Conservation (phyloP, 495 filamentous ascomycete species). For the Acidiella bohemica region DNA sequence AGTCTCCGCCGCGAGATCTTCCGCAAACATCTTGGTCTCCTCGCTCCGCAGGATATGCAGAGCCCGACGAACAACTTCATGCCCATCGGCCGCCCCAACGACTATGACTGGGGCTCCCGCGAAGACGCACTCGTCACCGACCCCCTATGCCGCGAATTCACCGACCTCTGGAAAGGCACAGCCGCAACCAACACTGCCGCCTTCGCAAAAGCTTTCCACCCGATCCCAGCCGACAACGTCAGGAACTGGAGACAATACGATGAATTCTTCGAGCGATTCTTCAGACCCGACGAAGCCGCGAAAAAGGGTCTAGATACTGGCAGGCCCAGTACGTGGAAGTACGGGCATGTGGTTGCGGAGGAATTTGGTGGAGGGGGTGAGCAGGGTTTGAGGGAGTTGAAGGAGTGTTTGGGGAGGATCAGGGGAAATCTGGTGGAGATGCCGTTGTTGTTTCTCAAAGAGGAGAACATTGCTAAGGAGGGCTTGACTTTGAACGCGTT, state of each 20-base stretch:
- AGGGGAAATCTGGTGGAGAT: constrained; percentile 81
- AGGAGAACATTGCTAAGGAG: constrained; percentile 77
- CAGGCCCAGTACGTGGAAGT: constrained; percentile 38
- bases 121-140: constrained; percentile 67
- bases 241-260: constrained; percentile 79
- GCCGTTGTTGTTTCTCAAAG: constrained; percentile 78
- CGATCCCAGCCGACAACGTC: constrained; percentile 69
- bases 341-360: constrained; percentile 75
- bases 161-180: constrained; percentile 55
- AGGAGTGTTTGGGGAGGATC: constrained; percentile 61
- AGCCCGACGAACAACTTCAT: constrained; percentile 57
- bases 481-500: constrained; percentile 67
- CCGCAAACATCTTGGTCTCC: constrained; percentile 80
- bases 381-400: constrained; percentile 56
- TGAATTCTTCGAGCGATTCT: constrained; percentile 64
- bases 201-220: constrained; percentile 75
- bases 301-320: constrained; percentile 10
- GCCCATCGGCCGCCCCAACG: constrained; percentile 55
- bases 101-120: constrained; percentile 66
- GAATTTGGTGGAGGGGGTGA: constrained; percentile 57
- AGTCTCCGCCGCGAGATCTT: constrained; percentile 75
- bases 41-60: constrained; percentile 56
- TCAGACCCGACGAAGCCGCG: constrained; percentile 37
- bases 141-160: constrained; percentile 53
- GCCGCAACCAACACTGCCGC: constrained; percentile 73